Conservation (phyloP, 2,329 filamentous ascomycete species). For the Calonectria ilicicola region DNA sequence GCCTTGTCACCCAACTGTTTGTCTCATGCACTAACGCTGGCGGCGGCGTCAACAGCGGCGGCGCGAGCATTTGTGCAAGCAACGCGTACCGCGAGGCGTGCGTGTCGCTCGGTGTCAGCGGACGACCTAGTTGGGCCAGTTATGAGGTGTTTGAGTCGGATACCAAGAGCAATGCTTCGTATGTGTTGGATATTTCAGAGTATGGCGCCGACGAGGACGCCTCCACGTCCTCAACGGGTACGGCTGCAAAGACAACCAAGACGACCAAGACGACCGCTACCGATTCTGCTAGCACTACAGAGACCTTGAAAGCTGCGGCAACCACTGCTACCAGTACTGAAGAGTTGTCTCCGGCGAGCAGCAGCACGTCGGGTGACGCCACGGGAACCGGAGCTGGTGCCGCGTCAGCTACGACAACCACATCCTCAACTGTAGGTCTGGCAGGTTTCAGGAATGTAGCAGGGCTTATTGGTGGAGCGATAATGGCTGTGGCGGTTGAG, state of each 20-base stretch:
- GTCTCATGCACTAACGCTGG: conserved; percentile 35
- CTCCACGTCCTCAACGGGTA: not conserved
- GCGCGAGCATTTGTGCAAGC: not conserved
- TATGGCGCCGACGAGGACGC: not conserved
- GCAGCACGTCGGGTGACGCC: not conserved
- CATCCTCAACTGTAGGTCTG: not conserved
- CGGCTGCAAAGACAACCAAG: not conserved
- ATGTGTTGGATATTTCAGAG: not conserved
- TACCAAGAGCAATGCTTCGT: not conserved
- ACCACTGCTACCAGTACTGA: not conserved
- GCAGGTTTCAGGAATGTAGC: not conserved
- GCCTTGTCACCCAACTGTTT: conserved; percentile 36
- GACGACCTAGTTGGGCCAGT: not conserved
- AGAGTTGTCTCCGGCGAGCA: not conserved
- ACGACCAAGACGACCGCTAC: not conserved
- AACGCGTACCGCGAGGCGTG: not conserved
- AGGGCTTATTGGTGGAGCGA: not conserved
- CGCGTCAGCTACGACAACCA: not conserved
- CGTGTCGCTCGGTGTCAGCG: not conserved
- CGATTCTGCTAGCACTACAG: not conserved
- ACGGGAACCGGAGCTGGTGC: not conserved
- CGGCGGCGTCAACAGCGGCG: conserved; percentile 29
- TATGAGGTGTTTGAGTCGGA: not conserved
- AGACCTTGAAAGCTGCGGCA: not conserved
- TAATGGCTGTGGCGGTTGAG: not conserved